phyloP scores from a whole-genome alignment of 2,329 filamentous ascomycete species.

The Parastagonospora avenae region DNA sequence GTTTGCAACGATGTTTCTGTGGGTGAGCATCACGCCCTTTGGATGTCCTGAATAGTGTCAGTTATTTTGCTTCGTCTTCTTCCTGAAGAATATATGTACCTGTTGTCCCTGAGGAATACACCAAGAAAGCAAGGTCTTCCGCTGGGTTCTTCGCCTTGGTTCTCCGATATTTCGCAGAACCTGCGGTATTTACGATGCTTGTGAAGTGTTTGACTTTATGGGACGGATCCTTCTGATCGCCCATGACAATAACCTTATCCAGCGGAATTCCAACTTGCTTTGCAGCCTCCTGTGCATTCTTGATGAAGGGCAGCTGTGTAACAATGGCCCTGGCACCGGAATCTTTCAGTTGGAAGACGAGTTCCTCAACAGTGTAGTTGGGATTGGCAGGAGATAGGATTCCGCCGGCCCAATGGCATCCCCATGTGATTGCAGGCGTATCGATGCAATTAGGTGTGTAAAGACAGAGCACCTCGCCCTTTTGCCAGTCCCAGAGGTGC shows the following conservation, averaged over 20 bases:
- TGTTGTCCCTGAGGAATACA: slow-evolving; percentile 89
- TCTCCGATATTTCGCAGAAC: slow-evolving; percentile 63
- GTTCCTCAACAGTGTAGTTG: slow-evolving; percentile 80
- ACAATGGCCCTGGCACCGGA: slow-evolving; percentile 74
- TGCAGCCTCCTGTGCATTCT: slow-evolving; percentile 70
- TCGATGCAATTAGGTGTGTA: slow-evolving; percentile 89
- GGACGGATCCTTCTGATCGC: slow-evolving; percentile 66
- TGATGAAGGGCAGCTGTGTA: slow-evolving; percentile 72
- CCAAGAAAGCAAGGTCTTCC: slow-evolving; percentile 80
- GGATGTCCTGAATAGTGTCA: slow-evolving; percentile 63
- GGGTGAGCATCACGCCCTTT: slow-evolving; percentile 88
- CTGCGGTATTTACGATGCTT: slow-evolving; percentile 68
- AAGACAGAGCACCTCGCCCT: slow-evolving; percentile 80
- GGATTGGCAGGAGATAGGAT: slow-evolving; percentile 86
- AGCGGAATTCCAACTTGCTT: slow-evolving; percentile 70
- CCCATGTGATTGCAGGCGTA: slow-evolving; percentile 76
- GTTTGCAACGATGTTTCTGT: slow-evolving; percentile 82
- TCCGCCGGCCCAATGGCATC: slow-evolving; percentile 81
- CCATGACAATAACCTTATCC: slow-evolving; percentile 76
- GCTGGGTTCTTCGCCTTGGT: slow-evolving; percentile 66
- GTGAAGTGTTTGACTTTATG: slow-evolving; percentile 73
- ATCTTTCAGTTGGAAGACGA: slow-evolving; percentile 83
- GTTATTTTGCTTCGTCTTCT: too few relatives aligned
- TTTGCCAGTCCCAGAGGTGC: slow-evolving; percentile 76
- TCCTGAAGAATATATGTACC: slow-evolving; percentile 38